Conservation (phyloP, 2,329 filamentous ascomycete genomes). For the Botrytis tulipae region DNA sequence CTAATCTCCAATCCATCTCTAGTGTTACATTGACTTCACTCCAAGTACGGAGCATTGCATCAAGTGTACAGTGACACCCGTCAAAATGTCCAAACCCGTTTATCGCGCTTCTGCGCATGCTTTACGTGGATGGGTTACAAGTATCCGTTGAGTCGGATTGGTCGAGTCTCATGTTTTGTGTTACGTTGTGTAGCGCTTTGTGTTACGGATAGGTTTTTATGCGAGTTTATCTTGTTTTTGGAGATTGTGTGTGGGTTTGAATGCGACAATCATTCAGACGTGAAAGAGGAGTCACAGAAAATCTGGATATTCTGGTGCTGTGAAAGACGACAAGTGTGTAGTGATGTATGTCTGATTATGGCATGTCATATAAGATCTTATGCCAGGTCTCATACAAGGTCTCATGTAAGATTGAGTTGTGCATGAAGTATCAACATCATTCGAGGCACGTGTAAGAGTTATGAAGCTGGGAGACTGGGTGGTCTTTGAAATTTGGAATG, state of each 20-base stretch:
- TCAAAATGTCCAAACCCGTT: not conserved
- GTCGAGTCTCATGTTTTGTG: not conserved
- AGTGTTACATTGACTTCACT: not conserved
- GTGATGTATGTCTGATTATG: not conserved
- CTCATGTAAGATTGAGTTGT: not conserved
- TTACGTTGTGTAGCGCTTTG: not conserved
- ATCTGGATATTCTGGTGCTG: not conserved
- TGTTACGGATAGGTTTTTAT: not conserved
- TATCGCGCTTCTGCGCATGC: not conserved
- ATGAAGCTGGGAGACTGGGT: not conserved
- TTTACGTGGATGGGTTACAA: not conserved
- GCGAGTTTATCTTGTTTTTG: not conserved
- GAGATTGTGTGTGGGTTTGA: not conserved
- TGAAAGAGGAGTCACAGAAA: not conserved
- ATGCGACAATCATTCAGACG: not conserved
- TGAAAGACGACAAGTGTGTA: not conserved
- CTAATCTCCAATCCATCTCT: not conserved
- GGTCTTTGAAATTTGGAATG: not conserved
- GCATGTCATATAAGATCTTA: not conserved
- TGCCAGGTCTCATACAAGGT: not conserved
- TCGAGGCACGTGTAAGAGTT: not conserved
- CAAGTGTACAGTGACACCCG: constrained; percentile 1
- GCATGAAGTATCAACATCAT: not conserved
- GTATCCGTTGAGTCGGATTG: not conserved
- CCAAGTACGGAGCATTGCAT: not conserved